Conservation (phyloP, 2,329 filamentous ascomycete species). For the Acarospora socialis region DNA sequence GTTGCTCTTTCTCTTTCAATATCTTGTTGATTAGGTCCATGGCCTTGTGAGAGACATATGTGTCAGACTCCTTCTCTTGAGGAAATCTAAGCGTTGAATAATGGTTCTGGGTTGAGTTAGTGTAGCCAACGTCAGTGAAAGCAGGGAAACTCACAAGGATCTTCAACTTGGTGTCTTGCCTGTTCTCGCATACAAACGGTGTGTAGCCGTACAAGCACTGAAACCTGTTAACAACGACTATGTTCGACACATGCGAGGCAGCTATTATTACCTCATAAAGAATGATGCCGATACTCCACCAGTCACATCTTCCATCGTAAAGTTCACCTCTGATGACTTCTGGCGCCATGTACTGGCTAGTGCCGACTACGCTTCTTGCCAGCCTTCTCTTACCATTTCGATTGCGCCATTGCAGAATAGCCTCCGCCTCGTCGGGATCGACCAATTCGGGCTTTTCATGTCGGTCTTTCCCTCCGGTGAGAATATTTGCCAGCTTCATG, state of each 20-base stretch:
- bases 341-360: conserved; percentile 96
- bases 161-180: conserved; percentile 71
- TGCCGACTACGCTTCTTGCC: conserved; percentile 79
- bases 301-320: conserved; percentile 91
- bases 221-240: conserved; percentile 1
- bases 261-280: conserved; percentile 53
- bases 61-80: conserved; percentile 34
- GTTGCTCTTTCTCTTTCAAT: conserved; percentile 57
- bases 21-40: conserved; percentile 62
- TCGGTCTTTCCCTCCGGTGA: conserved; percentile 26
- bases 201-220: conserved; percentile 80
- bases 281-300: conserved; percentile 93
- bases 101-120: conserved; percentile 43
- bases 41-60: conserved; percentile 53
- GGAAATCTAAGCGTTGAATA: conserved; percentile 58
- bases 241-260: not conserved
- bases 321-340: conserved; percentile 70
- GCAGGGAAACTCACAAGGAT: conserved; percentile 48
- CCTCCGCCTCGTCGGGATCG: conserved; percentile 24
- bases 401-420: conserved; percentile 56
- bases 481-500: conserved; percentile 26
- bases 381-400: conserved; percentile 53
- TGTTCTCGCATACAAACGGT: conserved; percentile 70
- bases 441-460: conserved; percentile 23
- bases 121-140: not conserved